Conservation (phyloP, 495 filamentous ascomycete species). For the Cairneyella variabilis region DNA sequence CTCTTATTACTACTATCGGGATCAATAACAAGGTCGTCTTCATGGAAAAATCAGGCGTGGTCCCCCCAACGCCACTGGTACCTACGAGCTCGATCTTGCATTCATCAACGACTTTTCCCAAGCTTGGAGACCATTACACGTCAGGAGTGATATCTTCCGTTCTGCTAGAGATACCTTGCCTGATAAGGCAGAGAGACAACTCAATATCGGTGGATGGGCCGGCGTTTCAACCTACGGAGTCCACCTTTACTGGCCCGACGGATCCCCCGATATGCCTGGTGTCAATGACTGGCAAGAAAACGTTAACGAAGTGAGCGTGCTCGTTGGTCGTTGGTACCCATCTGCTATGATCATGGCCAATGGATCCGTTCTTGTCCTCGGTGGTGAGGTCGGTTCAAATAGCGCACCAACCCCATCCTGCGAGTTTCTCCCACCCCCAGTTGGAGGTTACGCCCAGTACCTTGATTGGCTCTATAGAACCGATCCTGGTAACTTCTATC, state of each 20-base stretch:
- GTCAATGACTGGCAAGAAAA: slow-evolving; percentile 65
- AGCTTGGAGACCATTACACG: slow-evolving; percentile 56
- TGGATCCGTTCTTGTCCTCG: slow-evolving; percentile 60
- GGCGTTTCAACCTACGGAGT: slow-evolving; percentile 56
- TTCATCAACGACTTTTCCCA: slow-evolving; percentile 16
- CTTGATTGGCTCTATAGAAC: slow-evolving; percentile 47
- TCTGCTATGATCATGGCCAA: slow-evolving; percentile 61
- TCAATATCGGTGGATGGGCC: slow-evolving; percentile 62
- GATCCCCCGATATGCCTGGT: slow-evolving; percentile 45
- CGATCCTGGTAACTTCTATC: slow-evolving; percentile 61
- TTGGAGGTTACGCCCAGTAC: slow-evolving; percentile 4
- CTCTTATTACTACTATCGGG: slow-evolving; percentile 54
- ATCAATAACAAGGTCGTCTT: slow-evolving; percentile 61
- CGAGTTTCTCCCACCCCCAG: slow-evolving; percentile 52
- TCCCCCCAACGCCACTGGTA: slow-evolving; percentile 52
- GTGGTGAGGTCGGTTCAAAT: slow-evolving; percentile 59
- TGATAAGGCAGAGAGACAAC: slow-evolving; percentile 57
- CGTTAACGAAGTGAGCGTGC: slow-evolving; percentile 48
- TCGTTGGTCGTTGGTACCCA: slow-evolving; percentile 61
- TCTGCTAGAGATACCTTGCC: slow-evolving; percentile 55
- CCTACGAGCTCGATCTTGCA: slow-evolving; percentile 60
- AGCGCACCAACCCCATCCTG: slow-evolving; percentile 53
- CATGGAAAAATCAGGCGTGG: slow-evolving; percentile 55
- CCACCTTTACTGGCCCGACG: slow-evolving; percentile 59
- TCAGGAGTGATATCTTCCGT: slow-evolving; percentile 64